Conservation (phyloP, 176 grass and related monocot species). For the Eremochloa ophiuroides region DNA sequence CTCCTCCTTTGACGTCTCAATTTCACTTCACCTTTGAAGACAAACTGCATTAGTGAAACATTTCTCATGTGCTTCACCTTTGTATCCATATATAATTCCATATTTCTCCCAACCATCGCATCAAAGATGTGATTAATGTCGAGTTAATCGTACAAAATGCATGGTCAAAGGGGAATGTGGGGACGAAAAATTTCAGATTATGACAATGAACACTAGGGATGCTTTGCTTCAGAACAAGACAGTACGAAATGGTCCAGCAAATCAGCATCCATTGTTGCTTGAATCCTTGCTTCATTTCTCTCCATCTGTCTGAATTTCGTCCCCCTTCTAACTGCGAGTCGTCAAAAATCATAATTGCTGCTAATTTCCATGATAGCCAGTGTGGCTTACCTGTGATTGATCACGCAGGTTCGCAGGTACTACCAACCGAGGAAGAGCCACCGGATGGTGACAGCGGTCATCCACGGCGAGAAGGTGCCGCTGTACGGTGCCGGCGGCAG, state of each 20-base stretch:
- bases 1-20: background rate
- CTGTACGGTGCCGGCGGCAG: slow-evolving; percentile 79
- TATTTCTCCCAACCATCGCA: background rate
- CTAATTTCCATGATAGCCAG: background rate
- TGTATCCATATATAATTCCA: background rate
- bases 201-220: background rate
- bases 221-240: background rate
- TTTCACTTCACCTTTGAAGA: background rate
- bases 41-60: background rate
- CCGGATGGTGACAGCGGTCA: slow-evolving; percentile 29
- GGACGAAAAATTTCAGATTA: background rate
- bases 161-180: background rate
- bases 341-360: background rate
- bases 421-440: slow-evolving; percentile 95
- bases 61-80: background rate
- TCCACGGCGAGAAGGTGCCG: slow-evolving; percentile 78
- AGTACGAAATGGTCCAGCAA: no score
- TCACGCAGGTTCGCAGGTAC: slow-evolving; percentile 69
- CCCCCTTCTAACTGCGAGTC: background rate
- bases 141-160: background rate
- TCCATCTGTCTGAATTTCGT: background rate
- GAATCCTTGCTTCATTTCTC: background rate
- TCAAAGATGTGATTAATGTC: background rate
- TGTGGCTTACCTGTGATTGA: background rate
- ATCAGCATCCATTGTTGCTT: background rate